Conservation (phyloP, 805 yeast genomes). For the Candida oleophila region DNA sequence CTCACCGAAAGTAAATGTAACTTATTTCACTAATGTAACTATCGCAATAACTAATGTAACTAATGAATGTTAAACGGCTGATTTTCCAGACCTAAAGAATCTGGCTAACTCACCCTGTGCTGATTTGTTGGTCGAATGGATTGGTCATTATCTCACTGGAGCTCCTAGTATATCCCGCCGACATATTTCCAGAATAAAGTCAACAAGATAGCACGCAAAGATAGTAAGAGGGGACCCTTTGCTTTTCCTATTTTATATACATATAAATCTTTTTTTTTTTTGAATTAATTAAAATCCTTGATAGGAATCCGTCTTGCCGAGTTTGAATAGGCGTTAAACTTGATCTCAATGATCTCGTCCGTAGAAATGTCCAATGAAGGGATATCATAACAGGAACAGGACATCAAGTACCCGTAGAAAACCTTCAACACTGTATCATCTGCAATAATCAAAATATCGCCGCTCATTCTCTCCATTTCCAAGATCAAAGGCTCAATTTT, state of each 20-base stretch:
- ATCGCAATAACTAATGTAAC: too few relatives aligned
- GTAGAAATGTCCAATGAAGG: conserved; percentile 78
- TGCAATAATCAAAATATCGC: conserved; percentile 85
- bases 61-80: too few relatives aligned
- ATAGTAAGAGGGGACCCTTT: too few relatives aligned
- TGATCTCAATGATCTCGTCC: conserved; percentile 81
- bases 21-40: too few relatives aligned
- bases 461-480: conserved; percentile 90
- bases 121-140: too few relatives aligned
- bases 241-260: too few relatives aligned
- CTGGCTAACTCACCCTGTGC: too few relatives aligned
- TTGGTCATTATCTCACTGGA: too few relatives aligned
- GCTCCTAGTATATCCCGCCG: not conserved
- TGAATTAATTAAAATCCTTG: conserved; percentile 13
- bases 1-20: too few relatives aligned
- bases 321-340: conserved; percentile 83
- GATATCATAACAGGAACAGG: conserved; percentile 81
- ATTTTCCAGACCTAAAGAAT: too few relatives aligned
- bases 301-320: conserved; percentile 49
- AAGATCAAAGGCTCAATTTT: conserved; percentile 89
- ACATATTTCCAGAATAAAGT: not conserved
- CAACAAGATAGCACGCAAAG: not conserved
- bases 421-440: conserved; percentile 90
- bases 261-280: too few relatives aligned
- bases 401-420: conserved; percentile 92